Percentiles rank a stretch among this genome's conserved stretches.
phyloP scores from a whole-genome alignment of 169 alveolate species.

The Plasmodium vivax region DNA sequence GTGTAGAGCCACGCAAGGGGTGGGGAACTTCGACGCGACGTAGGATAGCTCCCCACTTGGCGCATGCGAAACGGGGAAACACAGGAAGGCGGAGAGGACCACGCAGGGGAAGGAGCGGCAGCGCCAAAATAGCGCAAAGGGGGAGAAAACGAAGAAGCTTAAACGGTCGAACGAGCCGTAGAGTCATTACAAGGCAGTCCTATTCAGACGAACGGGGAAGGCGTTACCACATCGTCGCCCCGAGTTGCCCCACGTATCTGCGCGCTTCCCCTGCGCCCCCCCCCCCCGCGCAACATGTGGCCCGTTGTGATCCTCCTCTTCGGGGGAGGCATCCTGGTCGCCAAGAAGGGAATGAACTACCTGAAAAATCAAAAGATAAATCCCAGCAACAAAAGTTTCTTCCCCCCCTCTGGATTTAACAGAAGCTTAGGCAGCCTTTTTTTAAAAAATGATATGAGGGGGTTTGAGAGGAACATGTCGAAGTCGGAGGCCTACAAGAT shows the following conservation, averaged over 20 bases:
- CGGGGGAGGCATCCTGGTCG: slow-evolving; percentile 61
- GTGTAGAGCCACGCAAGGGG: neutral
- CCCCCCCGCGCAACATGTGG: slow-evolving; percentile 23
- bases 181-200: neutral
- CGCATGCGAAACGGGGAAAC: neutral
- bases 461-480: slow-evolving; percentile 85
- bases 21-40: neutral
- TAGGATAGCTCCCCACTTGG: neutral
- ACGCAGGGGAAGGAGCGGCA: neutral
- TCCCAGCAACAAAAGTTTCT: neutral
- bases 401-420: slow-evolving; percentile 33
- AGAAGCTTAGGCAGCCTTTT: slow-evolving; percentile 30
- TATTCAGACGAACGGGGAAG: neutral
- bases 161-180: too few relatives aligned
- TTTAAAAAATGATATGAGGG: slow-evolving; percentile 73
- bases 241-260: too few relatives aligned
- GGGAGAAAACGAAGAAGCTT: neutral
- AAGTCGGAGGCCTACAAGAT: slow-evolving; percentile 82
- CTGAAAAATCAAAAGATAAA: slow-evolving; percentile 25
- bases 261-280: neutral
- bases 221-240: neutral
- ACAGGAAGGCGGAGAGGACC: neutral
- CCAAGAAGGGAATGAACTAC: slow-evolving; percentile 55
- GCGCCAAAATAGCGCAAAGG: neutral
- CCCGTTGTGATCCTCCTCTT: slow-evolving; percentile 52